phyloP scores from a whole-genome alignment of 2,329 filamentous ascomycete species.

The Monosporascus ibericus region DNA sequence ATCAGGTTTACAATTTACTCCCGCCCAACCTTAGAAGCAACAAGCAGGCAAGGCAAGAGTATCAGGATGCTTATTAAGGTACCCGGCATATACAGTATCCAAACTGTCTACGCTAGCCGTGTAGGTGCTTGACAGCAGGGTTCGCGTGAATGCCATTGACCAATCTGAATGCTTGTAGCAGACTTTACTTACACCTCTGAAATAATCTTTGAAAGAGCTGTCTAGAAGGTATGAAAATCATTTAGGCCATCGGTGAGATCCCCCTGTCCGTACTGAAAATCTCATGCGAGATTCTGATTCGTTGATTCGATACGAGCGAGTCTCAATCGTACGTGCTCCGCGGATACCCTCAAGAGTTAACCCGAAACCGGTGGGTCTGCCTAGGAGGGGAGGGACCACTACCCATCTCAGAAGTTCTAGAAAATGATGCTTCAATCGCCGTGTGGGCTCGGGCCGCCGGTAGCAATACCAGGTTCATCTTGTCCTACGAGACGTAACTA shows the following conservation, averaged over 20 bases:
- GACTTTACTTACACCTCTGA: too few species aligned
- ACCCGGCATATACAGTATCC: too few species aligned
- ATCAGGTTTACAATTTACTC: too few species aligned
- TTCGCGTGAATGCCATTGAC: background rate
- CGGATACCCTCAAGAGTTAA: background rate
- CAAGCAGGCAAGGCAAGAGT: too few species aligned
- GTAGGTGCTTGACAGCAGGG: background rate
- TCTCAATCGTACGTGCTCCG: background rate
- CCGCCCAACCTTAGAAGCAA: too few species aligned
- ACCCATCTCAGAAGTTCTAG: too few species aligned
- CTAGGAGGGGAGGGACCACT: too few species aligned
- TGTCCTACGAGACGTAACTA: background rate
- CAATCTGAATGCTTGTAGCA: background rate
- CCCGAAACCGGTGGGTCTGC: too few species aligned
- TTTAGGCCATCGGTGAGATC: background rate
- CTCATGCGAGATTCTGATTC: too few species aligned
- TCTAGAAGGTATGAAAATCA: background rate
- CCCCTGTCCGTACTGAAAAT: background rate
- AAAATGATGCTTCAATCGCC: too few species aligned
- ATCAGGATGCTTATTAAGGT: too few species aligned
- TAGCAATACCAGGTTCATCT: background rate
- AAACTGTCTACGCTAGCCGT: background rate
- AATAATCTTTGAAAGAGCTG: too few species aligned
- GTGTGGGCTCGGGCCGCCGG: background rate
- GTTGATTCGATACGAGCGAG: background rate